Percentiles rank a stretch among this genome's conserved stretches.
phyloP scores from a whole-genome alignment of 2,329 filamentous ascomycete species.

The Leptographium radiaticola region DNA sequence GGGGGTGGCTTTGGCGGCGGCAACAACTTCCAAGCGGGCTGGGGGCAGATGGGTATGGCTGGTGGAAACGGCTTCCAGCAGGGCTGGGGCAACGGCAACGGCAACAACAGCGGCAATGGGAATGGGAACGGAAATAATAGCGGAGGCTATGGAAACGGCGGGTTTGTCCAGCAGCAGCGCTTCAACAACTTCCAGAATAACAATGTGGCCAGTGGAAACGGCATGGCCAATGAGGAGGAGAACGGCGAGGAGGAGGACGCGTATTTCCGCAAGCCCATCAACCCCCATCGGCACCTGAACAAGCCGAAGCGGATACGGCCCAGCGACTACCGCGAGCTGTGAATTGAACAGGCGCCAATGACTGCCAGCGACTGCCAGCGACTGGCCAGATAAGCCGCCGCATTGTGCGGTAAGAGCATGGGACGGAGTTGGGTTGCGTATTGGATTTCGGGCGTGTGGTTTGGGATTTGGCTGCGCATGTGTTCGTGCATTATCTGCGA shows the following conservation, averaged over 20 bases:
- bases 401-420: no score
- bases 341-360: conserved; percentile 9
- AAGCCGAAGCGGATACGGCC: conserved; percentile 67
- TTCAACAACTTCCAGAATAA: conserved; percentile 6
- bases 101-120: background rate
- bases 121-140: background rate
- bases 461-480: no score
- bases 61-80: conserved; percentile 10
- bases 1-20: background rate
- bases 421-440: no score
- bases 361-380: no score
- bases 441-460: no score
- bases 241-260: conserved; percentile 67
- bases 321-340: conserved; percentile 83
- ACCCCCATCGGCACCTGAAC: conserved; percentile 81
- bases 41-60: conserved; percentile 16
- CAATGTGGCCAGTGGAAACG: conserved; percentile 1
- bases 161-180: conserved; percentile 1
- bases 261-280: conserved; percentile 92
- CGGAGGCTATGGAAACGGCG: background rate
- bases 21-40: conserved; percentile 1
- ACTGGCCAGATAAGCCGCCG: no score
- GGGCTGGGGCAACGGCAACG: background rate
- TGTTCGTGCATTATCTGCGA: no score
- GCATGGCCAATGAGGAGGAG: conserved; percentile 10